Percentiles rank a stretch among this genome's conserved stretches.
Evolutionary conservation across 164 flowering plant genomes (phyloP).

Genomic region (Buxus sempervirens): DNA sequence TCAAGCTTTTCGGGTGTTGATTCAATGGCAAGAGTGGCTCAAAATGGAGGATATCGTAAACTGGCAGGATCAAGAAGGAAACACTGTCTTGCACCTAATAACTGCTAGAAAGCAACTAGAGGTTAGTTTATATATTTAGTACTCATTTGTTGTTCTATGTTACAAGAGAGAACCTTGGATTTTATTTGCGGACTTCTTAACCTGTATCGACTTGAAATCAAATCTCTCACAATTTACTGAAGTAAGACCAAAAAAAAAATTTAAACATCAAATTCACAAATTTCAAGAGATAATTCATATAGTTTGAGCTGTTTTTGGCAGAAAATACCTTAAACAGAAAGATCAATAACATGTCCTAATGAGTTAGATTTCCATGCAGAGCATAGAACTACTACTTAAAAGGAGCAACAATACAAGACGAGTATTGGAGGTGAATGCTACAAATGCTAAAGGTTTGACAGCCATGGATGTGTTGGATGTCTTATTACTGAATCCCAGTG

Average conservation of each 20-base stretch:
- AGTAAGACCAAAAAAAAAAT: too few relatives aligned
- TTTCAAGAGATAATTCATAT: too few relatives aligned
- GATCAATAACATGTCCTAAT: too few relatives aligned
- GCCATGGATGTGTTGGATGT: not conserved
- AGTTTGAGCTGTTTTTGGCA: too few relatives aligned
- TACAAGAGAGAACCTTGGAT: too few relatives aligned
- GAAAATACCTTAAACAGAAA: too few relatives aligned
- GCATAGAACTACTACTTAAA: not conserved
- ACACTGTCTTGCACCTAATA: constrained; percentile 13
- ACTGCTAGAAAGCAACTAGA: not conserved
- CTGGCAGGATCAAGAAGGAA: constrained; percentile 7
- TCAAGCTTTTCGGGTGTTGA: constrained; percentile 3
- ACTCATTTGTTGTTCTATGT: too few relatives aligned
- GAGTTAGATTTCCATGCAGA: not conserved
- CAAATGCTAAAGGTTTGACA: not conserved
- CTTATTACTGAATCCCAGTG: too few relatives aligned
- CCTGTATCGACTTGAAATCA: not conserved
- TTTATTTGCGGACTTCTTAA: too few relatives aligned
- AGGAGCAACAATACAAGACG: not conserved
- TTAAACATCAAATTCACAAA: too few relatives aligned
- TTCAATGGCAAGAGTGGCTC: not conserved
- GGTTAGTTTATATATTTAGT: not conserved
- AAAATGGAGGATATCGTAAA: constrained; percentile 2
- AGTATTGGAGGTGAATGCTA: not conserved
- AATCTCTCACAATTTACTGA: too few relatives aligned